phyloP scores from a whole-genome alignment of 176 grass and related monocot genomes.

The Carex cristatella region DNA sequence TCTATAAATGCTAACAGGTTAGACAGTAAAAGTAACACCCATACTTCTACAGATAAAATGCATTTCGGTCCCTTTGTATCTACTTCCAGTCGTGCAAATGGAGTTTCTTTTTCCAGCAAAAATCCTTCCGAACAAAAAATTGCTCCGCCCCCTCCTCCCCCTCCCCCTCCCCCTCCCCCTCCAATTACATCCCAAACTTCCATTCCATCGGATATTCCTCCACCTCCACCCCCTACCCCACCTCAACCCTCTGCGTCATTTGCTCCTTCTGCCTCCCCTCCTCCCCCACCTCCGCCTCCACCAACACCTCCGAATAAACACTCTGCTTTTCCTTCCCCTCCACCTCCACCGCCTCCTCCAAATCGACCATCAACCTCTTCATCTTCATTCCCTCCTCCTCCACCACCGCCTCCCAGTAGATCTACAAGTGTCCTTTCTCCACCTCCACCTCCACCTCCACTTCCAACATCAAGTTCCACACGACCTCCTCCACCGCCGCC shows the following conservation, averaged over 20 bases:
- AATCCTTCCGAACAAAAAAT: constrained; percentile 22
- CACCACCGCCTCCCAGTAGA: constrained; percentile 31
- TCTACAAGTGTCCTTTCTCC: background rate
- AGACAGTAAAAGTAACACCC: background rate
- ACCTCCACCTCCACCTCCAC: constrained; percentile 22
- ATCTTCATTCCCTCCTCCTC: constrained; percentile 16
- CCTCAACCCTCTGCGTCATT: constrained; percentile 7
- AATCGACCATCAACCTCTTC: background rate
- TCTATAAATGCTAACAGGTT: background rate
- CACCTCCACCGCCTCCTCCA: background rate
- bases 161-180: background rate
- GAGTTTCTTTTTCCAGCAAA: constrained; percentile 22
- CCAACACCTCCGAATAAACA: background rate
- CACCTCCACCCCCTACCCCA: constrained; percentile 18
- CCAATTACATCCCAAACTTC: constrained; percentile 20
- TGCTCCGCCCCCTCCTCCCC: background rate
- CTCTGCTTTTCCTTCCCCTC: constrained; percentile 7
- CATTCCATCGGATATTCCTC: constrained; percentile 26
- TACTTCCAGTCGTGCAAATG: background rate
- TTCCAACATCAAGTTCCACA: constrained; percentile 20
- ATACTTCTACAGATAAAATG: constrained; percentile 19
- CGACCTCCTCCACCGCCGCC: constrained; percentile 10
- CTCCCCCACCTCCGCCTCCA: constrained; percentile 20
- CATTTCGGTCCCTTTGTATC: background rate
- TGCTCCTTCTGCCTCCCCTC: constrained; percentile 1